Conservation (phyloP, 2,329 filamentous ascomycete species). For the Macrophomina phaseolina region DNA sequence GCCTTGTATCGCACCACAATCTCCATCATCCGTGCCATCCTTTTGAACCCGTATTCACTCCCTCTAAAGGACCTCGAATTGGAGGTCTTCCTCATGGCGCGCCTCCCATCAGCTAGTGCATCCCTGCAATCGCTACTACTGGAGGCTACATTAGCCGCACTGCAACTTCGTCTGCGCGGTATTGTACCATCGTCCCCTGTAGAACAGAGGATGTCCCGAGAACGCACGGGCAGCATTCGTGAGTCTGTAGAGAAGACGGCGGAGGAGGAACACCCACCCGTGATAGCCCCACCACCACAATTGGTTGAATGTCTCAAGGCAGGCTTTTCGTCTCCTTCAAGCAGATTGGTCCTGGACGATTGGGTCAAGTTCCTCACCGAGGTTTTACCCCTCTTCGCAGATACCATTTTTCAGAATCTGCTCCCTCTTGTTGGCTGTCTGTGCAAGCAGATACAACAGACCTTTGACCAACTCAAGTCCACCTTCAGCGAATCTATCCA, state of each 20-base stretch:
- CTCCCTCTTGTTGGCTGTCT: slow-evolving; percentile 91
- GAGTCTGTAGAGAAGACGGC: slow-evolving; percentile 47
- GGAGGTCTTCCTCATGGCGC: slow-evolving; percentile 72
- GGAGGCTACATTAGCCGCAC: slow-evolving; percentile 74
- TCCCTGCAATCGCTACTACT: slow-evolving; percentile 80
- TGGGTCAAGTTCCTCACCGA: slow-evolving; percentile 89
- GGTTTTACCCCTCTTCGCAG: slow-evolving; percentile 81
- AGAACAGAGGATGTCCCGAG: slow-evolving; percentile 14
- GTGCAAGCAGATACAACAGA: slow-evolving; percentile 75
- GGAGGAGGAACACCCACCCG: slow-evolving; percentile 40
- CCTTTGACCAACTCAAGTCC: slow-evolving; percentile 72
- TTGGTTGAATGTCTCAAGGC: slow-evolving; percentile 85
- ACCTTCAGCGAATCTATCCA: slow-evolving; percentile 59
- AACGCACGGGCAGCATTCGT: slow-evolving; percentile 32
- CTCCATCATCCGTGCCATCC: slow-evolving; percentile 67
- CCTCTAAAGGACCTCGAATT: slow-evolving; percentile 68
- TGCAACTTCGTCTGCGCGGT: slow-evolving; percentile 62
- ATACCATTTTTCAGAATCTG: slow-evolving; percentile 86
- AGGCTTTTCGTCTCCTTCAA: slow-evolving; percentile 76
- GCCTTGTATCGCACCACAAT: slow-evolving; percentile 75
- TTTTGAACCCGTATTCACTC: slow-evolving; percentile 66
- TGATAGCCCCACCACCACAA: slow-evolving; percentile 64
- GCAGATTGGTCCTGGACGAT: slow-evolving; percentile 81
- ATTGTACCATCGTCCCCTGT: background rate
- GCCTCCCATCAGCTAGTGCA: slow-evolving; percentile 62